phyloP scores from a whole-genome alignment of 495 filamentous ascomycete genomes.

The Daldinia caldariorum region DNA sequence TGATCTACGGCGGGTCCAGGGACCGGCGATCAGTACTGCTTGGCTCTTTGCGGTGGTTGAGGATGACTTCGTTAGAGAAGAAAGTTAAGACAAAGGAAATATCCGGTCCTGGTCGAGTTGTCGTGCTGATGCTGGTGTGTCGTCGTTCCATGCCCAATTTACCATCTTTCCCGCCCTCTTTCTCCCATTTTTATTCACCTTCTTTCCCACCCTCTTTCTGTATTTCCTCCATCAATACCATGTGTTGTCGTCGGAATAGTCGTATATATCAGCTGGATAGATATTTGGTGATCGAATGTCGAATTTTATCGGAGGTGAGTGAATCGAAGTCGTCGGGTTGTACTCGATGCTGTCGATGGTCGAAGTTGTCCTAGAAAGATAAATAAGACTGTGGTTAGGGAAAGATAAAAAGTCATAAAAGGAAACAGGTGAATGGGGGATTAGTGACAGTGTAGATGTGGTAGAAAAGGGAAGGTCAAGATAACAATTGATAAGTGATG shows the following conservation, averaged over 20 bases:
- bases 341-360: background rate
- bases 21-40: conserved; percentile 11
- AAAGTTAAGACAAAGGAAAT: background rate
- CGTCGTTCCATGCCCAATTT: background rate
- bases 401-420: background rate
- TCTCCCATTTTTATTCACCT: background rate
- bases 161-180: background rate
- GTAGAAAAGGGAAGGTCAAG: background rate
- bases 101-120: background rate
- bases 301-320: background rate
- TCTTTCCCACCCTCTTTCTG: background rate
- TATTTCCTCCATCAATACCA: no score
- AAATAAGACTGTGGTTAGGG: background rate
- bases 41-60: conserved; percentile 6
- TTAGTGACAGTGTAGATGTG: background rate
- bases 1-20: background rate
- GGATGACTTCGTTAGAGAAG: background rate
- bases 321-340: background rate
- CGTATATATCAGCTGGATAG: background rate
- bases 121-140: background rate
- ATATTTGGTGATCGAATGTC: background rate
- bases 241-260: background rate
- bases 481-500: background rate
- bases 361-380: background rate
- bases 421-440: background rate